Conservation (phyloP, 2,329 filamentous ascomycete species). For the Hypomyces perniciosus region DNA sequence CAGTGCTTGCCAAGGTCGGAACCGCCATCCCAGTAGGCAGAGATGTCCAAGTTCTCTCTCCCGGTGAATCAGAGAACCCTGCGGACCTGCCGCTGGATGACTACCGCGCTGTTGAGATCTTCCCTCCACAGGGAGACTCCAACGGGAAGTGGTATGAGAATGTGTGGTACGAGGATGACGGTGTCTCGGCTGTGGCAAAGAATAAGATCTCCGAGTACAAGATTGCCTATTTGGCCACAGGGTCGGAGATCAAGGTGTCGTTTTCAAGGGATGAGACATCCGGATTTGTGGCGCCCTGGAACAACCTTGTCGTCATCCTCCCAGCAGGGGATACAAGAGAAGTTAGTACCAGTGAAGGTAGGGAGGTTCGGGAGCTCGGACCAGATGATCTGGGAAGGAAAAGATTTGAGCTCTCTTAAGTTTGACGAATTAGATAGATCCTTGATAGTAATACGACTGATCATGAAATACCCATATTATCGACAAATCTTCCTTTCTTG, state of each 20-base stretch:
- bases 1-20: slow-evolving; percentile 34
- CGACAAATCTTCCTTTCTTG: background rate
- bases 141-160: slow-evolving; percentile 23
- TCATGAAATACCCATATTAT: background rate
- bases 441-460: background rate
- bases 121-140: slow-evolving; percentile 26
- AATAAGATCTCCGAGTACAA: slow-evolving; percentile 29
- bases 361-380: slow-evolving; percentile 10
- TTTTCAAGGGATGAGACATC: slow-evolving; percentile 26
- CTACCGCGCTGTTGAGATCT: slow-evolving; percentile 38
- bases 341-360: slow-evolving; percentile 12
- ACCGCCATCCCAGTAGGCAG: slow-evolving; percentile 34
- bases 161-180: slow-evolving; percentile 35
- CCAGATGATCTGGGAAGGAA: slow-evolving; percentile 18
- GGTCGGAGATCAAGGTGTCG: slow-evolving; percentile 20
- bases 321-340: slow-evolving; percentile 26
- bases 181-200: slow-evolving; percentile 25
- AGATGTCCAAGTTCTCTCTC: slow-evolving; percentile 31
- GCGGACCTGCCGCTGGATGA: slow-evolving; percentile 35
- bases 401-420: slow-evolving; percentile 15
- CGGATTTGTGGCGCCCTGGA: slow-evolving; percentile 31
- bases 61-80: slow-evolving; percentile 31
- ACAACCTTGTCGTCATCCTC: slow-evolving; percentile 25
- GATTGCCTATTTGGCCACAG: slow-evolving; percentile 20
- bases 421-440: background rate